These are phyloP conservation scores for Lepidium sativum DNA, from an alignment of 345 rosid species.

Conservation along the genomic window DNA sequence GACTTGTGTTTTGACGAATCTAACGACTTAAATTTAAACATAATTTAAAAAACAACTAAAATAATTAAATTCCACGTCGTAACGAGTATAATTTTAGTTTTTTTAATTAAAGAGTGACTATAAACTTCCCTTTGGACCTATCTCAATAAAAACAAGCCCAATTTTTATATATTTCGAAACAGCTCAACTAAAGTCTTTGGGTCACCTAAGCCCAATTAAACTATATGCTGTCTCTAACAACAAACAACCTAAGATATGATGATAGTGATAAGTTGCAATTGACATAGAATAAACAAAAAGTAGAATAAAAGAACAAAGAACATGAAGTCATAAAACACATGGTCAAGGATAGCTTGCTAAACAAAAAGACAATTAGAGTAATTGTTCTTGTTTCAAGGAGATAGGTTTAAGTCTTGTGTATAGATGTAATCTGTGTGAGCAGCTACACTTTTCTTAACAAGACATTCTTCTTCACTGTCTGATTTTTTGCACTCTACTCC, in stretches of 20 bases:
- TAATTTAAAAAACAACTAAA: too few species aligned
- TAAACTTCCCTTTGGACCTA: not conserved
- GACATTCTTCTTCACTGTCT: constrained; percentile 40
- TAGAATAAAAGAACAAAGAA: constrained; percentile 11
- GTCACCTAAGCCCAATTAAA: not conserved
- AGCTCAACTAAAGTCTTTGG: not conserved
- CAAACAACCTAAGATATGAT: not conserved
- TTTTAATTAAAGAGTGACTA: not conserved
- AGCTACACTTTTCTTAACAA: constrained; percentile 33
- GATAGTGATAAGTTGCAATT: not conserved
- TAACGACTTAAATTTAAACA: too few species aligned
- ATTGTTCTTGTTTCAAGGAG: constrained; percentile 23
- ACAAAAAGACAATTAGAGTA: not conserved
- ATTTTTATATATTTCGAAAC: not conserved
- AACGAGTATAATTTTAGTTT: too few species aligned
- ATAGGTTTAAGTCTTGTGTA: constrained; percentile 35
- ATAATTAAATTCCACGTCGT: too few species aligned
- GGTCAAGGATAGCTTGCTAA: not conserved
- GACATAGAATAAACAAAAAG: not conserved
- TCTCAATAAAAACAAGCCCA: not conserved
- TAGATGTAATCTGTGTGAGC: constrained; percentile 54
- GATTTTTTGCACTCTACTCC: constrained; percentile 32
- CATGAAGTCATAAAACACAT: constrained; percentile 1
- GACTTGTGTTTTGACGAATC: too few species aligned
- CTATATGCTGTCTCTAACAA: not conserved